Base-by-base conservation (phyloP, 352 stramenopile genomes). In the Pythium scleroteichum region DNA sequence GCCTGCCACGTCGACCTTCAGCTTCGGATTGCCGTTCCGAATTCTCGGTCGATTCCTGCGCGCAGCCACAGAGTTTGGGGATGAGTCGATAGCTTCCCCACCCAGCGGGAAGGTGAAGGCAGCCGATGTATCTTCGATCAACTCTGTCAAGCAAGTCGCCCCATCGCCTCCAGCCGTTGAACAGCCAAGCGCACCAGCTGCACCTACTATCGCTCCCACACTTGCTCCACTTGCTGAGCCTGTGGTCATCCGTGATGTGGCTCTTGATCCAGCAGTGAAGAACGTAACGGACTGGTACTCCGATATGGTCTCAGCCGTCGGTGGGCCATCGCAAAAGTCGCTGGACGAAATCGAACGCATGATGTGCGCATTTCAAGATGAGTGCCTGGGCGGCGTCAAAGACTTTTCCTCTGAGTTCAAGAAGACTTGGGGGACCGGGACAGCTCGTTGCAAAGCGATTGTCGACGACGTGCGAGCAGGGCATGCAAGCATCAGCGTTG, bases 351-450 rank as follows among this genome's bases (percentile, higher is more conserved):
- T 59, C 0, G 60, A 68, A 39, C 47, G 49, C 42, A 73, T 73
- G 66, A 52, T 62, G 33, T 73, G 66, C 38, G 33, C 62, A 20
- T 69, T 59, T 38, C 55, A 65, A 3, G 61, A 73, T 39, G 66
- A 70, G 27, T 73, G 66, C 48, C 54, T 70, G 8, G 66, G 66
- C 23, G 66, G 62, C 17, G 53, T 70, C 20, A 59, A 51, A 14
- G 61, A 67, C 52, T 73, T 68, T 45, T 57, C 66, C 20, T 46
- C 44, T 16, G 46, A 56, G 38, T 73, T 73, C 45, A 73, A 73
- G 45, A 54, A 40, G 27, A 69, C 50, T 22, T 73, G 68, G 47
- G 41, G 41, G 7, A 23, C 45, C 4, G 52, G 56, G 41, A 54
- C 51, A 26, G 55, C 66, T 12, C 62, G 56, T n/a, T 73, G 66